Conservation (phyloP, 495 filamentous ascomycete genomes). For the Talaromyces borbonicus region DNA sequence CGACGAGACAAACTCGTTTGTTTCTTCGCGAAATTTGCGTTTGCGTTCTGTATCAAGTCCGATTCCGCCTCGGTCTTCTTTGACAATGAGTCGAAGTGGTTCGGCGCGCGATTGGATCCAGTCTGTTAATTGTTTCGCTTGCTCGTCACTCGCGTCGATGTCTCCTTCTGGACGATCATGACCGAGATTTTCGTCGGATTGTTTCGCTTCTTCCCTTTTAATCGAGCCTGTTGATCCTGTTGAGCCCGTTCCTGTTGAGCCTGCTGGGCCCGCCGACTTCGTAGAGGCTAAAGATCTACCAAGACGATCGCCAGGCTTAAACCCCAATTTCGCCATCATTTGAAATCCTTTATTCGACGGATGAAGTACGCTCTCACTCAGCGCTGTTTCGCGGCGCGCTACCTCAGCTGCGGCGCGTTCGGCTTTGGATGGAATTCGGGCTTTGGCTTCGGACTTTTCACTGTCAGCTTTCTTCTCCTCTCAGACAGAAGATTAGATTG, state of each 20-base stretch:
- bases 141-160: not conserved
- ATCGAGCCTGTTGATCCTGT: too few species aligned
- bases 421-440: conserved; percentile 58
- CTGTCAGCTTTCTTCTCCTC: not conserved
- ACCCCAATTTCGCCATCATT: conserved; percentile 98
- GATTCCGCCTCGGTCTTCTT: conserved; percentile 78
- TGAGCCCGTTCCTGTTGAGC: too few species aligned
- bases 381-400: conserved; percentile 61
- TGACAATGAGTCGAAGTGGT: conserved; percentile 59
- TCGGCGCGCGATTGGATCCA: conserved; percentile 38
- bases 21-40: conserved; percentile 62
- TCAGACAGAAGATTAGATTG: not conserved
- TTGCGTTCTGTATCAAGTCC: conserved; percentile 76
- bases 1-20: conserved; percentile 36
- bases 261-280: too few species aligned
- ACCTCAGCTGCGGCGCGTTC: conserved; percentile 64
- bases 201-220: too few species aligned
- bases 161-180: not conserved
- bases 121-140: not conserved
- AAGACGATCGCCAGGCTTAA: conserved; percentile 59
- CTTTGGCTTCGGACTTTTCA: conserved; percentile 33
- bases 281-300: too few species aligned
- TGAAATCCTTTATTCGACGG: conserved; percentile 69
- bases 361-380: conserved; percentile 57
- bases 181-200: conserved; percentile 9